Conservation (phyloP, 2,329 filamentous ascomycete genomes). For the Chrysoporthe austroafricana region DNA sequence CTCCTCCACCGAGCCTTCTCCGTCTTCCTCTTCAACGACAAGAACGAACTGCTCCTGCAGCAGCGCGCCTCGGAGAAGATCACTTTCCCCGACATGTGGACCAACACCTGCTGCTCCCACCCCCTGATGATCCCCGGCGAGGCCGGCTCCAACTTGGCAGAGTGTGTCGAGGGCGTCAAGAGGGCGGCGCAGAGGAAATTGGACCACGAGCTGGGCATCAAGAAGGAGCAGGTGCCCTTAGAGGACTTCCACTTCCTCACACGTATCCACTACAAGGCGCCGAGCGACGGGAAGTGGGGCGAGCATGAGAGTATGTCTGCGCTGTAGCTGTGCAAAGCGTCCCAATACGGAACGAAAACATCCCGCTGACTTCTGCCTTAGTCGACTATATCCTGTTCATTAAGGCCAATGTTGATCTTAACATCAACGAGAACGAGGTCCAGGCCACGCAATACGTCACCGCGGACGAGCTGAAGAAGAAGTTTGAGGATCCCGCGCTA, state of each 20-base stretch:
- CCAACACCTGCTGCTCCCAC: constrained; percentile 99
- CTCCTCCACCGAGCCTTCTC: constrained; percentile 97
- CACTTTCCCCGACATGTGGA: constrained; percentile 99
- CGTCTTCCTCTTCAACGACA: constrained; percentile 93
- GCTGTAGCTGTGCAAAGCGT: background rate
- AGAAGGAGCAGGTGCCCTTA: constrained; percentile 82
- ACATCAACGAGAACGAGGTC: constrained; percentile 86
- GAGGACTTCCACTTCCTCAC: constrained; percentile 94
- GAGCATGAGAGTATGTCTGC: constrained; percentile 87
- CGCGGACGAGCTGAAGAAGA: constrained; percentile 77
- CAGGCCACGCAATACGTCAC: constrained; percentile 83
- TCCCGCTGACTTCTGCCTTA: constrained; percentile 39
- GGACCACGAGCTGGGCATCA: constrained; percentile 92
- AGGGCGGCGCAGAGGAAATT: constrained; percentile 91
- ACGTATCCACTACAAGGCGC: constrained; percentile 96
- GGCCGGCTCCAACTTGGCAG: constrained; percentile 80
- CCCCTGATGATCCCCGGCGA: constrained; percentile 89
- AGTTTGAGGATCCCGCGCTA: constrained; percentile 79
- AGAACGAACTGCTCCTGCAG: constrained; percentile 91
- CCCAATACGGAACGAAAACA: background rate
- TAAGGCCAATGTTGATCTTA: constrained; percentile 84
- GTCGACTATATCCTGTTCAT: constrained; percentile 99
- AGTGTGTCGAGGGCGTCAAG: constrained; percentile 84
- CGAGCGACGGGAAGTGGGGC: constrained; percentile 96
- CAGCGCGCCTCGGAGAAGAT: constrained; percentile 97